phyloP scores from a whole-genome alignment of 1,139 yeast genomes.

The Geotrichum europaeum region DNA sequence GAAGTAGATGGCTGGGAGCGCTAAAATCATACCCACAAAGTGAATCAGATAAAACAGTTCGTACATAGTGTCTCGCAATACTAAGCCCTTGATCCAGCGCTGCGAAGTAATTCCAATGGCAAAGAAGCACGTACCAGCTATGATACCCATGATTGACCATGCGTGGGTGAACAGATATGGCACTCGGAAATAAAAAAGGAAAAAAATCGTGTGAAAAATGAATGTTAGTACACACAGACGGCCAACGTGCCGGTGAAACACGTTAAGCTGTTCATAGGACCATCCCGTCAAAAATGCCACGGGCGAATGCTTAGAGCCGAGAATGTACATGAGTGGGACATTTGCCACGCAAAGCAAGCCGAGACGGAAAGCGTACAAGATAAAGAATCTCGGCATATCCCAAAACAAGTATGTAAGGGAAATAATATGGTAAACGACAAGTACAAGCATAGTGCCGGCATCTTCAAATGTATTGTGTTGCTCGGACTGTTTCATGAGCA shows the following conservation, averaged over 20 bases:
- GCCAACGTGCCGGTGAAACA: slow-evolving; percentile 28
- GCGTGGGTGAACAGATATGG: slow-evolving; percentile 22
- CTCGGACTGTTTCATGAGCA: slow-evolving; percentile 13
- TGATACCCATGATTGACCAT: slow-evolving; percentile 24
- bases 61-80: slow-evolving; percentile 20
- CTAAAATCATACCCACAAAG: slow-evolving; percentile 22
- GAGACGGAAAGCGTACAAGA: slow-evolving; percentile 26
- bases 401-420: slow-evolving; percentile 18
- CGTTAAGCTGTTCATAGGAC: slow-evolving; percentile 31
- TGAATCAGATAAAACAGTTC: slow-evolving; percentile 28
- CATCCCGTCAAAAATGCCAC: slow-evolving; percentile 27
- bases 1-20: slow-evolving; percentile 25
- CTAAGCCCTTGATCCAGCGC: slow-evolving; percentile 1
- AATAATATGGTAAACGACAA: slow-evolving; percentile 11
- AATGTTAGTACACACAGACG: slow-evolving; percentile 21
- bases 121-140: slow-evolving; percentile 24
- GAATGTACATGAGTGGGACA: slow-evolving; percentile 26
- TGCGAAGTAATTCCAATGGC: slow-evolving; percentile 24
- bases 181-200: slow-evolving; percentile 23
- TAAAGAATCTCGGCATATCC: slow-evolving; percentile 16
- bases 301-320: slow-evolving; percentile 30
- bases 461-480: slow-evolving; percentile 5
- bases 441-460: slow-evolving; percentile 7
- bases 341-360: slow-evolving; percentile 26
- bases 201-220: slow-evolving; percentile 22